Evolutionary conservation across 768 basidiomycete genomes (phyloP), one percentile per base, ranked within the genome.

Genomic region (Tulasnella sp.): DNA sequence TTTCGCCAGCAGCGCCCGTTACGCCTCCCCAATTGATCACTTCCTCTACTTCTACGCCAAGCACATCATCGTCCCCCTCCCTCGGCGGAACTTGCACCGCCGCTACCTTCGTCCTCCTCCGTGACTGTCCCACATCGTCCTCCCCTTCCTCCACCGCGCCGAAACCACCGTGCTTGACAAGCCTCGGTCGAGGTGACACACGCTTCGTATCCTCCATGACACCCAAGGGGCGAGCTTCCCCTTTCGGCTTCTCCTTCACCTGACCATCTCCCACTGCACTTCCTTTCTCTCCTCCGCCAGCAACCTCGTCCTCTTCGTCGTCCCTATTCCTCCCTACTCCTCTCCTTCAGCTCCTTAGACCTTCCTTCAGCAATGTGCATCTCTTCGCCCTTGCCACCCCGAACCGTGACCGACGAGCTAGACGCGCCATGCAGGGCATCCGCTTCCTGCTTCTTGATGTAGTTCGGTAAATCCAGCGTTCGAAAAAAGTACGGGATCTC

Each of bases 401-500:
- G 77, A n/a, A 37, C n/a, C 5, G 41, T 34, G 24, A 28, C 72
- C 28, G 41, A 28, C 20, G 44, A 37, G 1, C 6, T 34, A 22
- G 72, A 18, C 34, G 31, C 20, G 76, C 28, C 48, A 8, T 54
- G 44, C 28, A 34, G 3, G 2, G 24, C 64, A 37, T 37, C 79
- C 31, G 14, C 72, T 24, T 58, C 73, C 20, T 46, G 41, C 79
- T 80, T 80, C 79, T 72, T 80, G 72, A 80, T 40, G 41, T 46
- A 80, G 34, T 72, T 73, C 28, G 18, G 64, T 4, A 72, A 80
- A n/a, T 95, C 96, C 79, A 97, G 97, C 20, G 98, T 98, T 16
- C 93, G 85, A 50, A 96, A 96, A 84, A 98, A 99, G 89, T 92
- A 99, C 31, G 98, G 98, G 84, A 99, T 97, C 83, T 96, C 93